phyloP scores from a whole-genome alignment of 305 asterid genomes.

The Euphrasia arctica region DNA sequence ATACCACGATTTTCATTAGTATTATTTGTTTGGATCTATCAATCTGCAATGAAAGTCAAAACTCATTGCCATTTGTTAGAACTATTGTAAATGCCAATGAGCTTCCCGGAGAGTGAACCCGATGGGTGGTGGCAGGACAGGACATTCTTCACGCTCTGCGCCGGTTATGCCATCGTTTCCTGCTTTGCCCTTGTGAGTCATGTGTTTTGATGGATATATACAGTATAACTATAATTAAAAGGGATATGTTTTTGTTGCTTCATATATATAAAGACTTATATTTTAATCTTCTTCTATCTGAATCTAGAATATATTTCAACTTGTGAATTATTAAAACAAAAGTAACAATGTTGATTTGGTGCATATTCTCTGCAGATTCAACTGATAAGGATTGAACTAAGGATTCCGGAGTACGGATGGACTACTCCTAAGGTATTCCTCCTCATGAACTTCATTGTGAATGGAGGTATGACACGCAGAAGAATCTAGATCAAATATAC shows the following conservation, averaged over 20 bases:
- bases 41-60: too few species aligned
- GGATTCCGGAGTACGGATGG: slow-evolving; percentile 98
- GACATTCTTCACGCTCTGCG: slow-evolving; percentile 74
- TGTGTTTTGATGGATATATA: background rate
- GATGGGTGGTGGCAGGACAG: slow-evolving; percentile 90
- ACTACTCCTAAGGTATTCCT: slow-evolving; percentile 94
- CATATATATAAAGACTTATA: background rate
- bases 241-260: background rate
- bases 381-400: slow-evolving; percentile 73
- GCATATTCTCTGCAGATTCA: slow-evolving; percentile 56
- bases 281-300: too few species aligned
- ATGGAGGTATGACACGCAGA: slow-evolving; percentile 61
- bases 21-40: too few species aligned
- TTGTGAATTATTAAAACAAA: too few species aligned
- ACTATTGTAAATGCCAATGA: slow-evolving; percentile 54
- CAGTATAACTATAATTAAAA: too few species aligned
- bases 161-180: slow-evolving; percentile 72
- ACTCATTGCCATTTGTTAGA: too few species aligned
- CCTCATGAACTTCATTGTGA: slow-evolving; percentile 88
- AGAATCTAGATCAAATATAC: slow-evolving; percentile 16
- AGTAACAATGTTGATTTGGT: background rate
- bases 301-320: too few species aligned
- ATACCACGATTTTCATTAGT: too few species aligned
- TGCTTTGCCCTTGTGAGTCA: slow-evolving; percentile 67
- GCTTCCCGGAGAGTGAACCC: slow-evolving; percentile 42